phyloP scores from a whole-genome alignment of 169 alveolate genomes.

The Cryptosporidium parvum region DNA sequence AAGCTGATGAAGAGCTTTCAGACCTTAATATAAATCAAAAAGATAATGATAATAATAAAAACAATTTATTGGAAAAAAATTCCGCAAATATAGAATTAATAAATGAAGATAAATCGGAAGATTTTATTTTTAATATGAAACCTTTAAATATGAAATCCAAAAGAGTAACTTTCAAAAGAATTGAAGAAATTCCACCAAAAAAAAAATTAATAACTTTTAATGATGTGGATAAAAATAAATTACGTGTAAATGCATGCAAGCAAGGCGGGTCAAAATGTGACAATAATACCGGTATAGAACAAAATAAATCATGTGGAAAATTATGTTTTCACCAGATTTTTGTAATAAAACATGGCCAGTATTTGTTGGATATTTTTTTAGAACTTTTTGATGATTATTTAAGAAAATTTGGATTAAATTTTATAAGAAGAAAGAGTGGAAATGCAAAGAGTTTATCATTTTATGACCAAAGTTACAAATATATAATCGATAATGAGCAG shows the following conservation, averaged over 20 bases:
- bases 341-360: constrained; percentile 29
- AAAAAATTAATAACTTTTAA: background rate
- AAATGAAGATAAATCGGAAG: background rate
- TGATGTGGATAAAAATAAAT: constrained; percentile 4
- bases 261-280: background rate
- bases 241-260: constrained; percentile 1
- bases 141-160: constrained; percentile 8
- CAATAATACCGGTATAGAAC: background rate
- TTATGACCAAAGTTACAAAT: constrained; percentile 4
- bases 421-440: background rate
- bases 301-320: background rate
- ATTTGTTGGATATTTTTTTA: constrained; percentile 32
- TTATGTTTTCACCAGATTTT: constrained; percentile 49
- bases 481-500: constrained; percentile 4
- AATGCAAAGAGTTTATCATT: background rate
- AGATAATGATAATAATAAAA: background rate
- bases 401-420: constrained; percentile 3
- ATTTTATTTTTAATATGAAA: background rate
- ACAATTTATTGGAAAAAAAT: background rate
- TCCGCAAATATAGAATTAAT: background rate
- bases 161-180: constrained; percentile 53
- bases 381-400: constrained; percentile 33
- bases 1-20: constrained; percentile 2
- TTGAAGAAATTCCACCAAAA: background rate
- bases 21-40: background rate